Base-by-base conservation (phyloP, 371 early-diverging fungal species). In the Zychaea mexicana region DNA sequence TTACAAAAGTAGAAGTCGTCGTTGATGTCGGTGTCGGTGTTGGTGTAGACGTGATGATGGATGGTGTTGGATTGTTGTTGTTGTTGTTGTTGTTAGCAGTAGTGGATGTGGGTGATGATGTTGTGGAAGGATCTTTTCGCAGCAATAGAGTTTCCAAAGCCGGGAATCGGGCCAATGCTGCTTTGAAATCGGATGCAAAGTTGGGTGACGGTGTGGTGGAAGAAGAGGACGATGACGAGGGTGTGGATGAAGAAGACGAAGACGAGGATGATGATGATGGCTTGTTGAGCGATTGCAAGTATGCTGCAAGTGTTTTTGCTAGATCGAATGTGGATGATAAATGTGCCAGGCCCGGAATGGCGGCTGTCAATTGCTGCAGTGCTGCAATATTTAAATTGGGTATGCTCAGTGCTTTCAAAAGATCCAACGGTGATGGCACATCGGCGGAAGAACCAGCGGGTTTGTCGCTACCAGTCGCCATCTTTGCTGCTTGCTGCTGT, bases 311-410 rank as follows among this genome's bases (percentile, higher is more conserved):
- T 1, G 77, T 64, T 17, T 69, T 72, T 31, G 76, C 73, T 7
- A 80, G 61, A 57, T 80, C 81, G 52, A 79, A 62, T 4, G 73
- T 75, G 5, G 76, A 72, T 19, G 76, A 62, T 13, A 72, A 46
- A 57, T 76, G 74, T 2, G 74, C 69, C 22, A 78, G 36, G 27
- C 70, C 68, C 6, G 79, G 77, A 45, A 78, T 72, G n/a, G 68
- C 72, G 0, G 77, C 61, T 17, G 75, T 69, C 69, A 78, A 63
- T 60, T 81, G 82, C 28, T 81, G 82, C 3, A 81, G 58, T 12
- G 81, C 74, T 6, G 72, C 70, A 31, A 81, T 63, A 46, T 81
- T 81, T 2, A 80, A 56, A 49, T 74, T 76, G 39, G 74, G 76
- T 10, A 72, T 70, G 31, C 72, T 73, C 64, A 72, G 68, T 3